These are phyloP conservation scores for Cubamyces lactineus DNA, from an alignment of 768 basidiomycete genomes.

Conservation along the genomic window DNA sequence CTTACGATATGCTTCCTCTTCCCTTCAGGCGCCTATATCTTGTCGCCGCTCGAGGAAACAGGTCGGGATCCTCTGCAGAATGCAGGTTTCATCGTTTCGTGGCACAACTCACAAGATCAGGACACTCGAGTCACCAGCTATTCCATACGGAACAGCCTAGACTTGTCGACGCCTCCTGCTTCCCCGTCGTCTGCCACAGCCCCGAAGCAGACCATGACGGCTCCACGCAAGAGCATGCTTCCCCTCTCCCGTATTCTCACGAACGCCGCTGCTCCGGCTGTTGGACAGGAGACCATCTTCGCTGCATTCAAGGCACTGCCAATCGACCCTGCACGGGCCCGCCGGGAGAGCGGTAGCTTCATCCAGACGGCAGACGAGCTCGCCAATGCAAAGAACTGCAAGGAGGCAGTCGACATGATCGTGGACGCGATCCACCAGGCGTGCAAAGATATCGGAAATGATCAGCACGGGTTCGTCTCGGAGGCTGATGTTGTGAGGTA, in stretches of 20 bases:
- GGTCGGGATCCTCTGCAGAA: conserved; percentile 89
- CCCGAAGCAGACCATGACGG: conserved; percentile 14
- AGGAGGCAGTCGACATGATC: conserved; percentile 75
- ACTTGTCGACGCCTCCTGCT: conserved; percentile 33
- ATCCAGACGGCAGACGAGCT: conserved; percentile 66
- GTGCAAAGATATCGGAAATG: conserved; percentile 63
- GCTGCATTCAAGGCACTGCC: conserved; percentile 83
- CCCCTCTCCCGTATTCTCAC: conserved; percentile 41
- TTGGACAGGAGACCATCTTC: conserved; percentile 49
- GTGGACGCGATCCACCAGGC: conserved; percentile 71
- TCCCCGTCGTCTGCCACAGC: conserved; percentile 18
- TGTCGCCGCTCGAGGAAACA: conserved; percentile 91
- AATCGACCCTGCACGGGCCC: conserved; percentile 58
- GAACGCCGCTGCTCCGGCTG: conserved; percentile 38
- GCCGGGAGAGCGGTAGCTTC: conserved; percentile 53
- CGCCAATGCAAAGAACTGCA: conserved; percentile 65
- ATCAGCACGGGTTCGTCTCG: conserved; percentile 51
- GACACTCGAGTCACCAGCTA: conserved; percentile 83
- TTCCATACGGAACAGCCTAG: conserved; percentile 74
- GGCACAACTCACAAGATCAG: conserved; percentile 65
- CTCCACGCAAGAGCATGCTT: conserved; percentile 25
- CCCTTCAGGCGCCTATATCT: conserved; percentile 83
- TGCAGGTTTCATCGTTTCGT: conserved; percentile 84
- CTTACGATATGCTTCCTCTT: background rate
- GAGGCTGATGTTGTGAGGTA: conserved; percentile 83